phyloP scores from a whole-genome alignment of 192 early-diverging fungal genomes.

The Coemansia brasiliensis region DNA sequence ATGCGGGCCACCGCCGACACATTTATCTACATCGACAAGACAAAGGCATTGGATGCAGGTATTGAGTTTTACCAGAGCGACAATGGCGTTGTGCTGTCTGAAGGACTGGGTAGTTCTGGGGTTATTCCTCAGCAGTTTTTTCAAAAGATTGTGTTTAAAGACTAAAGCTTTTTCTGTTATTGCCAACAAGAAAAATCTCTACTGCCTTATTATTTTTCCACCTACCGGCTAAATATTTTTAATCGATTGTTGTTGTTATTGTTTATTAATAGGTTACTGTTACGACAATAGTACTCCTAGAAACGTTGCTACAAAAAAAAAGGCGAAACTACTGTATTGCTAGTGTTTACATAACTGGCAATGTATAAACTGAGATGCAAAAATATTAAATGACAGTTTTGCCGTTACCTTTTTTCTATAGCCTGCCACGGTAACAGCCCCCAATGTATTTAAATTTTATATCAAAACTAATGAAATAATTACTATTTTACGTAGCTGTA shows the following conservation, averaged over 20 bases:
- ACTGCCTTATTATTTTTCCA: constrained; percentile 2
- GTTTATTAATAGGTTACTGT: not conserved
- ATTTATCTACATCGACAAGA: constrained; percentile 79
- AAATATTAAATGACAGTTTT: no score
- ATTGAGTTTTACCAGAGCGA: constrained; percentile 74
- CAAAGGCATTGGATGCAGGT: constrained; percentile 69
- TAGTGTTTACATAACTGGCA: no score
- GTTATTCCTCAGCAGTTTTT: constrained; percentile 70
- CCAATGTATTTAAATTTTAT: no score
- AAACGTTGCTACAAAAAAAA: no score
- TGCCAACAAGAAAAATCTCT: constrained; percentile 10
- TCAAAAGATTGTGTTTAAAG: constrained; percentile 49
- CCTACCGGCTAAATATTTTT: not conserved
- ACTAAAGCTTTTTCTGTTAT: constrained; percentile 6
- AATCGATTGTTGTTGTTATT: constrained; percentile 5
- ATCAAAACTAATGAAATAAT: no score
- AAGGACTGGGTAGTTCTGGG: constrained; percentile 63
- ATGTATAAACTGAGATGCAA: no score
- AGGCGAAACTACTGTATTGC: no score
- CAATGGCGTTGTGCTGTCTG: constrained; percentile 80
- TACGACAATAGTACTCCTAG: no score
- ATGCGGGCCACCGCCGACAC: constrained; percentile 71
- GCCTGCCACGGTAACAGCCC: no score
- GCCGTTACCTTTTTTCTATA: no score
- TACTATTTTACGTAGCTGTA: no score